These are phyloP conservation scores for Ceratobasidium sp. DNA, from an alignment of 1,284 basidiomycete species.

Conservation along the genomic window DNA sequence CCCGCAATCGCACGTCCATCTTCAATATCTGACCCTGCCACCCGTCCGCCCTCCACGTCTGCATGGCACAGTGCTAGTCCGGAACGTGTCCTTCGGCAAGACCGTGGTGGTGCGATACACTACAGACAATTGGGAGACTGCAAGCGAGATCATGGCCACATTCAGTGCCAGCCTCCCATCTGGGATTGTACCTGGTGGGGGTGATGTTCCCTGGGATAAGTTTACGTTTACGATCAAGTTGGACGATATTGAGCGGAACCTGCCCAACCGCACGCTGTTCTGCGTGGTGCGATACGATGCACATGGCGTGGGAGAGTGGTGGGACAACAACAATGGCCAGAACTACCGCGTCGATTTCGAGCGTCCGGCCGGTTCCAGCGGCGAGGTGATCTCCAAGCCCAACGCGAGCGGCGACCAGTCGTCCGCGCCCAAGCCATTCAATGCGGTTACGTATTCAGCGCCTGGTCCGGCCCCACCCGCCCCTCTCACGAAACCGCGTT, in stretches of 20 bases:
- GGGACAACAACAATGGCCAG: constrained; percentile 58
- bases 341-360: constrained; percentile 59
- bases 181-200: constrained; percentile 36
- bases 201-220: constrained; percentile 55
- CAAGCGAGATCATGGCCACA: constrained; percentile 59
- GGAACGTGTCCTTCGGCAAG: constrained; percentile 64
- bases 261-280: constrained; percentile 73
- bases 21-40: constrained; percentile 58
- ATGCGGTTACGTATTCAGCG: constrained; percentile 22
- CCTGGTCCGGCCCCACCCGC: constrained; percentile 18
- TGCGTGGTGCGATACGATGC: constrained; percentile 70
- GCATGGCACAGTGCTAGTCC: constrained; percentile 59
- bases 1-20: constrained; percentile 27
- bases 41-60: constrained; percentile 59
- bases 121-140: constrained; percentile 65
- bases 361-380: constrained; percentile 7
- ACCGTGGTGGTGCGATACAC: constrained; percentile 64
- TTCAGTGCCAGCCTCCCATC: constrained; percentile 56
- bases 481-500: constrained; percentile 32
- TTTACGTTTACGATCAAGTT: constrained; percentile 69
- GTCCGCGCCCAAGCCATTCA: constrained; percentile 21
- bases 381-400: not conserved
- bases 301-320: constrained; percentile 57
- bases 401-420: constrained; percentile 22
- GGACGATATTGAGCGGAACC: constrained; percentile 74